Percentiles rank a stretch among this genome's conserved stretches.
Conservation (phyloP, 192 early-diverging fungal species). For the Coemansia sp. region DNA sequence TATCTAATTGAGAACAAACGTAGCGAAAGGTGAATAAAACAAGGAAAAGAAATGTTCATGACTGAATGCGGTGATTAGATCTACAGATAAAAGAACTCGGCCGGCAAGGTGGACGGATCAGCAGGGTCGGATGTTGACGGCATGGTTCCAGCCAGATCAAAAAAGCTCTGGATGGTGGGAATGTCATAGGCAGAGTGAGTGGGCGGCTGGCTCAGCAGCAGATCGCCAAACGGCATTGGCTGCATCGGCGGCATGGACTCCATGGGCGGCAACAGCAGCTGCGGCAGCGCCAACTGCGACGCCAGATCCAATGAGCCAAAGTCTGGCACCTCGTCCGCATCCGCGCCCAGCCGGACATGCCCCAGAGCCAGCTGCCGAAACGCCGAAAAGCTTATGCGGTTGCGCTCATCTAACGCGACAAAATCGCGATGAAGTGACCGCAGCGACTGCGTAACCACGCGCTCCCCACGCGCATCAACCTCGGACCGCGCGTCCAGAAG, state of each 20-base stretch:
- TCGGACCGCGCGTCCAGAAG: constrained; percentile 12
- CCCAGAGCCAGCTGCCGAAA: constrained; percentile 25
- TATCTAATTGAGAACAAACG: not conserved
- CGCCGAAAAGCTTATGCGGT: constrained; percentile 24
- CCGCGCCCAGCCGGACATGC: constrained; percentile 10
- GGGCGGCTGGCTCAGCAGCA: constrained; percentile 10
- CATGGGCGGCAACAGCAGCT: constrained; percentile 6
- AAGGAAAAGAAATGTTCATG: not conserved
- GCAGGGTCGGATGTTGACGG: not conserved
- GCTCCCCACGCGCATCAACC: not conserved
- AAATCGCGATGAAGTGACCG: constrained; percentile 24
- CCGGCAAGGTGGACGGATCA: not conserved
- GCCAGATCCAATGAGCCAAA: not conserved
- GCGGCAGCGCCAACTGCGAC: not conserved
- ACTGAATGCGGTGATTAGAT: not conserved
- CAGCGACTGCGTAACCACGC: constrained; percentile 16
- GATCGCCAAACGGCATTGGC: constrained; percentile 8
- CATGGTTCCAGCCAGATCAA: constrained; percentile 9
- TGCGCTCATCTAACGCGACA: constrained; percentile 3
- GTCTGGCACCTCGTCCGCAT: not conserved
- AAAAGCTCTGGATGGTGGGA: constrained; percentile 23
- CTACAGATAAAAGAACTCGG: not conserved
- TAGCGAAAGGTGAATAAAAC: too few relatives aligned
- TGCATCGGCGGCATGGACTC: constrained; percentile 6
- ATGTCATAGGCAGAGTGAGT: constrained; percentile 2